Evolutionary conservation across 164 flowering plant species (phyloP), one percentile per base, ranked within the genome.

Genomic region (Warburgia ugandensis): DNA sequence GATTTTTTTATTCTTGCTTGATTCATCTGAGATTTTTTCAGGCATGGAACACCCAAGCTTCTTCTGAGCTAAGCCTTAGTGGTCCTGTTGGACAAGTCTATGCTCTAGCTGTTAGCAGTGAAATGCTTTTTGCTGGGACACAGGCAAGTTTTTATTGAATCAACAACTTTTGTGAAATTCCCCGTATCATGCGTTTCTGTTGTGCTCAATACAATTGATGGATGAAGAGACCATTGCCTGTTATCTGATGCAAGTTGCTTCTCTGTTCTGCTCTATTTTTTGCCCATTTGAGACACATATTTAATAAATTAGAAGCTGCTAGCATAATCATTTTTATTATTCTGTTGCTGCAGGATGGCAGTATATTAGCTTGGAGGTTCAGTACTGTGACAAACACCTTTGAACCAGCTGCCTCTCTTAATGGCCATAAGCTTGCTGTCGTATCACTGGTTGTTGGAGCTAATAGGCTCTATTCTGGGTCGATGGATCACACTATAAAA

Each of bases 51-150:
- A 73, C 67, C 12, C 86, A 82, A 63, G 78, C 75, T 36, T 45
- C 53, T 21, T 28, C 59, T 22, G 97, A 89, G 1, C 70, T 72
- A 45, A 75, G 68, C 70, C 83, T 94, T 17, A 62, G 10, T 66
- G 99, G 97, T 42, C 97, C 97, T 22, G 83, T 68, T 52, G 99
- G 99, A 31, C 96, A 82, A 81, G 99, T 94, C 12, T 79, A 82
- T 78, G 68, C 94, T 29, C 47, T 94, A 50, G 85, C 68, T 64
- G 92, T 80, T 51, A 87, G 86, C 17, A 81, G 76, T 73, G 94
- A 71, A 54, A 58, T 92, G 68, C 89, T 92, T 54, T 73, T 92
- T 67, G 95, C 95, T 54, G 99, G 96, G 47, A 77, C 74, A 6
- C 94, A 92, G 84, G 99, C 88, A 72, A 16, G 6, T 27, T n/a